Evolutionary conservation across 2,329 filamentous ascomycete genomes (phyloP), one percentile per base, ranked within the genome.

Genomic region (Aspergillus sp.): DNA sequence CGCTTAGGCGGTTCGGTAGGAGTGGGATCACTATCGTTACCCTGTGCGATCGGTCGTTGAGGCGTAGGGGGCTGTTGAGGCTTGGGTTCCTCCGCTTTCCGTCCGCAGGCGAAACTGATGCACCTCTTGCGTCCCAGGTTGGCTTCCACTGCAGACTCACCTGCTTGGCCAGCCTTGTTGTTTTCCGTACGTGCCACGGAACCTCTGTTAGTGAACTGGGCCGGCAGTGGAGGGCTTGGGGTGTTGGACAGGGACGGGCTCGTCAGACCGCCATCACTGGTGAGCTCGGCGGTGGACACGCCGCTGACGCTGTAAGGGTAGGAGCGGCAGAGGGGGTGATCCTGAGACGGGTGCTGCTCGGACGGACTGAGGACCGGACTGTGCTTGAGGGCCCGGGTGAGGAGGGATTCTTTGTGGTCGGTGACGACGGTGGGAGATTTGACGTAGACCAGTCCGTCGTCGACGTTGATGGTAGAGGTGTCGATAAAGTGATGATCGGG

Each of bases 221-320:
- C 59, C 1, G 85, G 79, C 2, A 87, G 78, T n/a, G 90, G 90
- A 16, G 94, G 93, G 66, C 93, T 97, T 1, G 92, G 90, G 0
- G 90, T 93, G 69, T 84, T 90, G 33, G 90, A 89, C 51, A 90
- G 81, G n/a, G 90, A 88, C 40, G 93, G 91, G 64, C 90, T 96
- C 16, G 92, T 95, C 53, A 95, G 76, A 53, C 90, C 92, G 52
- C 89, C 94, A 65, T 96, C 94, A 72, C 92, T 96, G n/a, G 91
- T 96, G 52, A 97, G 79, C 59, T 96, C 93, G 35, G 89, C 89
- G 3, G 90, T 95, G 1, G 92, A 96, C 43, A 89, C 81, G 54
- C 87, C 75, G 73, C 91, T 96, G 60, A 85, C 77, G 66, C 87
- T 95, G 68, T 86, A 87, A 16, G 65, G 65, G 52, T 72, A 73